phyloP scores from a whole-genome alignment of 2,329 filamentous ascomycete genomes.

The Triangularia setosa region DNA sequence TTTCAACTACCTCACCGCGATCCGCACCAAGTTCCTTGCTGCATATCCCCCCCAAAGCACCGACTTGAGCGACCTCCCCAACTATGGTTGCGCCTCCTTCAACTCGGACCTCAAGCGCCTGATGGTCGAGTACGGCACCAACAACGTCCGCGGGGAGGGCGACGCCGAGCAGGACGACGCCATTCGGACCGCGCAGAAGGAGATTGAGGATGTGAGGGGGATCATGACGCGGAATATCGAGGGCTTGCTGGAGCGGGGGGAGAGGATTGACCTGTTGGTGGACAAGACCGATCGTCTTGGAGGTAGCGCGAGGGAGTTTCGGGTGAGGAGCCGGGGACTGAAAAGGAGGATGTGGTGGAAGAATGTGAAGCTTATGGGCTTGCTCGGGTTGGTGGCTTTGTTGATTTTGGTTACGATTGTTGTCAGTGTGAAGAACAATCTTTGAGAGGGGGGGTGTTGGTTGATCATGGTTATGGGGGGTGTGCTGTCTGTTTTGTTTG shows the following conservation, averaged over 20 bases:
- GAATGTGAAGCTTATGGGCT: constrained; percentile 89
- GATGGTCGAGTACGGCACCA: constrained; percentile 82
- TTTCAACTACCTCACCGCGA: constrained; percentile 87
- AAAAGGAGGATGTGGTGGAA: constrained; percentile 99
- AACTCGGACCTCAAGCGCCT: constrained; percentile 72
- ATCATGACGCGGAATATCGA: constrained; percentile 98
- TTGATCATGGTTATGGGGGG: constrained; percentile 9
- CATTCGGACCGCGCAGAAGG: constrained; percentile 74
- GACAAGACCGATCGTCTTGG: constrained; percentile 95
- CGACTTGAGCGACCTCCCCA: constrained; percentile 73
- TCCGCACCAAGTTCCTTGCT: constrained; percentile 80
- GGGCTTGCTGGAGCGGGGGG: constrained; percentile 79
- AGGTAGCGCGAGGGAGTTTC: constrained; percentile 83
- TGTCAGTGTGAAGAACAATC: constrained; percentile 48
- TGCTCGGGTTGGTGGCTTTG: constrained; percentile 66
- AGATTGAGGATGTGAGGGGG: constrained; percentile 87
- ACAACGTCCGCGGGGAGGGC: constrained; percentile 40
- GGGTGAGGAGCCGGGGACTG: constrained; percentile 78
- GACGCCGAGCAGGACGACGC: constrained; percentile 70
- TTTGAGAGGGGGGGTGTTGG: background rate
- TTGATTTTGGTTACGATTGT: constrained; percentile 55
- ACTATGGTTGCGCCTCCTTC: constrained; percentile 87
- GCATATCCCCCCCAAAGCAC: constrained; percentile 60
- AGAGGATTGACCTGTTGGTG: constrained; percentile 88
- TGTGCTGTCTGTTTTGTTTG: constrained; percentile 4